Base-by-base conservation (phyloP, 805 yeast genomes). In the Myxozyma melibiosi region DNA sequence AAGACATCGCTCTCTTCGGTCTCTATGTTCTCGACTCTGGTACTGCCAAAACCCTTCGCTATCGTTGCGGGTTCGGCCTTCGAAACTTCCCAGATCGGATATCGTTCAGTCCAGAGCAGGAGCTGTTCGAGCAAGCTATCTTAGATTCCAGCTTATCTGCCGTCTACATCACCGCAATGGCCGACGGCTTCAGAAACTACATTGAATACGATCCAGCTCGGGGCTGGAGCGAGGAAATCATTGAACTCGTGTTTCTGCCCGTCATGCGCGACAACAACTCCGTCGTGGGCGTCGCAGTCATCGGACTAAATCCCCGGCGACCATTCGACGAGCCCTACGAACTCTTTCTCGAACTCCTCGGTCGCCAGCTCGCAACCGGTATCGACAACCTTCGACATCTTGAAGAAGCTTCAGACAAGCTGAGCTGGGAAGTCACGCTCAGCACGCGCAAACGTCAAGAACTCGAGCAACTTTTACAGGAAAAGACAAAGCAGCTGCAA, bases 361-460 rank as follows among this genome's bases (percentile, higher is more conserved):
- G 65, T 13, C 60, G 65, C 18, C 63, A 60, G n/a, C 35, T 61
- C 14, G 64, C 63, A 9, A 50, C 60, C 22, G 60, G 65, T 16
- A 47, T 55, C 38, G 64, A 60, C 18, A 61, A 45, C 37, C 43
- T 60, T 18, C 47, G 61, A 24, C 52, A 51, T 42, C 45, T 61
- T 16, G 57, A 53, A 33, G 65, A 61, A 30, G 55, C 61, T 3
- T 59, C 57, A n/a, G 55, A 55, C 39, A 51, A 49, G 42, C 49
- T 60, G 11, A 58, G 47, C 25, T 52, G 58, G 56, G 62, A 58
- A 31, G 60, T 58, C 9, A 60, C 62, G 16, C n/a, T 47, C 5
- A 41, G 51, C 16, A 22, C 34, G 25, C 50, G 48, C 27, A 42
- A 54, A 14, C 48, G 55, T 22, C 51, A 47, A 27, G 65, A 61